A percentile compares a stretch with the other conserved stretches of the same genome.
Conservation (phyloP, 306 rosid genomes). For the Dryas drummondii region DNA sequence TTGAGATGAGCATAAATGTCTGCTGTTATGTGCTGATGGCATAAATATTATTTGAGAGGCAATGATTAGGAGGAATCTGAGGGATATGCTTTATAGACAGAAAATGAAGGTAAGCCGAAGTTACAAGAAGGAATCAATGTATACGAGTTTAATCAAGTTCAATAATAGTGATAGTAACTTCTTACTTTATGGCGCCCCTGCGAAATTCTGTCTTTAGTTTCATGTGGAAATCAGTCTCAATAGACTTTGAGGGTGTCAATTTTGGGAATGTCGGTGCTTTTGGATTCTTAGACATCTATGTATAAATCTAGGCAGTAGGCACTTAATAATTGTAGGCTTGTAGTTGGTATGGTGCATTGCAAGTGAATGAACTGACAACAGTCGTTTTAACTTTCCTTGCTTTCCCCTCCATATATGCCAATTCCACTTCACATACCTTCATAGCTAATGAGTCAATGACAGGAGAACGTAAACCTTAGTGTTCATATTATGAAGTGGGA, state of each 20-base stretch:
- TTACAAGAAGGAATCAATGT: background rate
- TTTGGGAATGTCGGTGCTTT: background rate
- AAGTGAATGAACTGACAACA: background rate
- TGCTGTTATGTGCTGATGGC: background rate
- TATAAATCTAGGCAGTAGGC: background rate
- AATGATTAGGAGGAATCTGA: background rate
- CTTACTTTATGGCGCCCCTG: background rate
- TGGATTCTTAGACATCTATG: background rate
- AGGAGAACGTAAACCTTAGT: background rate
- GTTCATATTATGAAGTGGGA: background rate
- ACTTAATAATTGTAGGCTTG: background rate
- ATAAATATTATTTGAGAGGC: constrained; percentile 8
- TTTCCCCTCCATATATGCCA: background rate
- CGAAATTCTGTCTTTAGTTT: background rate
- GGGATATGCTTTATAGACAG: background rate
- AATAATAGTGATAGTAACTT: background rate
- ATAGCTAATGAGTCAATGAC: background rate
- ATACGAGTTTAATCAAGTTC: background rate
- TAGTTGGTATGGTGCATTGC: background rate
- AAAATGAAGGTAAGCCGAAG: background rate
- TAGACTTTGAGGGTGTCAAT: background rate
- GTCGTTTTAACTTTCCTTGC: background rate
- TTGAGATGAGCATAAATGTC: background rate
- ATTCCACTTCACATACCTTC: background rate
- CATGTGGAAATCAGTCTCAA: background rate